phyloP scores from a whole-genome alignment of 1,284 basidiomycete species.

The Puccinia brachypodii region DNA sequence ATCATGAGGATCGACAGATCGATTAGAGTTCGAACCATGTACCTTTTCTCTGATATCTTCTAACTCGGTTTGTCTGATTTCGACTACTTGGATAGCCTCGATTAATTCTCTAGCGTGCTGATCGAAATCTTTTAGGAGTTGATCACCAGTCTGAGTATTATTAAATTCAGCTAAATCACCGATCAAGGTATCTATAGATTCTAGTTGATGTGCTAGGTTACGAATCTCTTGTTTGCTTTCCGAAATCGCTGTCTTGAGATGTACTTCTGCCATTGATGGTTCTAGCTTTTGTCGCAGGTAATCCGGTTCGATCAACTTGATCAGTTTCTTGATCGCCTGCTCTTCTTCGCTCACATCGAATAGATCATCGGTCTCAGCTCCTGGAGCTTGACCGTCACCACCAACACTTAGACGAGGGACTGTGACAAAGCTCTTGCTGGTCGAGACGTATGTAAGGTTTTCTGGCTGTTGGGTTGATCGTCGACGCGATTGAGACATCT shows the following conservation, averaged over 20 bases:
- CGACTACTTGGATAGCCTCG: conserved; percentile 23
- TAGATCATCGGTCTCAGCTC: background rate
- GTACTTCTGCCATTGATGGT: background rate
- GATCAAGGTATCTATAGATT: background rate
- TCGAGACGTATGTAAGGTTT: background rate
- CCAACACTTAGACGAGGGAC: background rate
- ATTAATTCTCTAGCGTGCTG: conserved; percentile 26
- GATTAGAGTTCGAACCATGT: background rate
- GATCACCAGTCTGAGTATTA: background rate
- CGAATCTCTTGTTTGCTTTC: conserved; percentile 31
- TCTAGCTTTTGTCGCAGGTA: conserved; percentile 20
- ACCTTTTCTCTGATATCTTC: conserved; percentile 30
- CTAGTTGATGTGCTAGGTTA: conserved; percentile 1
- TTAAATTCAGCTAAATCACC: conserved; percentile 30
- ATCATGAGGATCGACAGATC: background rate
- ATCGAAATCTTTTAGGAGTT: conserved; percentile 21
- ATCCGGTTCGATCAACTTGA: conserved; percentile 36
- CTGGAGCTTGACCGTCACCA: background rate
- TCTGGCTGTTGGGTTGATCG: background rate
- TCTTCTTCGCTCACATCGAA: conserved; percentile 16
- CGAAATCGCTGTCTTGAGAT: conserved; percentile 23
- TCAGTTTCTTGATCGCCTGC: background rate
- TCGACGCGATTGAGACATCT: background rate
- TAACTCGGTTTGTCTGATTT: conserved; percentile 5
- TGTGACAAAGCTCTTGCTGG: conserved; percentile 28